Evolutionary conservation across 2,329 filamentous ascomycete genomes (phyloP).

Genomic region (Talaromyces rugulosus): DNA sequence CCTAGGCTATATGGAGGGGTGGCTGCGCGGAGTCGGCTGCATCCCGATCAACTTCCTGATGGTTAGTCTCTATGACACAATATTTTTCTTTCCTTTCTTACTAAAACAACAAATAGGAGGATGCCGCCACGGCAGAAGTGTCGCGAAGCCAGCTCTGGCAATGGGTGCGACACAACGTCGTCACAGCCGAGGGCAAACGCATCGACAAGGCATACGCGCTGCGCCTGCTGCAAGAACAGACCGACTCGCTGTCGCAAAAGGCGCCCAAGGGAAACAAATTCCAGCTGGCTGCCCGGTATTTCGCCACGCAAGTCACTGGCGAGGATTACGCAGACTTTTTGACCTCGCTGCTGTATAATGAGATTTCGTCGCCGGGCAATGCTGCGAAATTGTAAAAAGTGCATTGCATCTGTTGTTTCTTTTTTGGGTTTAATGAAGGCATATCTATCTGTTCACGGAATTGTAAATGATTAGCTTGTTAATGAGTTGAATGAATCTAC

Average conservation of each 20-base stretch:
- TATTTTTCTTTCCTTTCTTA: no score
- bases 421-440: background rate
- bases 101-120: slow-evolving; percentile 52
- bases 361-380: slow-evolving; percentile 56
- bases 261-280: slow-evolving; percentile 88
- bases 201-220: slow-evolving; percentile 91
- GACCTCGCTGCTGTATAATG: slow-evolving; percentile 40
- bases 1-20: slow-evolving; percentile 97
- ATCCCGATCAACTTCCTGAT: slow-evolving; percentile 97
- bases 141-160: slow-evolving; percentile 95
- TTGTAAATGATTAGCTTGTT: slow-evolving; percentile 1
- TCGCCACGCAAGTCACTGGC: slow-evolving; percentile 85
- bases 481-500: background rate
- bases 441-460: background rate
- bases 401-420: background rate
- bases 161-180: slow-evolving; percentile 73
- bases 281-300: slow-evolving; percentile 86
- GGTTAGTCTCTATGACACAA: slow-evolving; percentile 41
- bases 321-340: slow-evolving; percentile 98
- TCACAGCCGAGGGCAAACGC: slow-evolving; percentile 81
- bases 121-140: slow-evolving; percentile 94
- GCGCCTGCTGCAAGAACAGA: slow-evolving; percentile 79
- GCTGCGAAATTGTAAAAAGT: slow-evolving; percentile 59
- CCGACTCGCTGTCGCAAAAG: slow-evolving; percentile 68
- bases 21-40: slow-evolving; percentile 90